A percentile compares a stretch with the other conserved stretches of the same genome.
These are phyloP conservation scores for Monilinia fructigena DNA, from an alignment of 2,329 filamentous ascomycete species.

Conservation along the genomic window DNA sequence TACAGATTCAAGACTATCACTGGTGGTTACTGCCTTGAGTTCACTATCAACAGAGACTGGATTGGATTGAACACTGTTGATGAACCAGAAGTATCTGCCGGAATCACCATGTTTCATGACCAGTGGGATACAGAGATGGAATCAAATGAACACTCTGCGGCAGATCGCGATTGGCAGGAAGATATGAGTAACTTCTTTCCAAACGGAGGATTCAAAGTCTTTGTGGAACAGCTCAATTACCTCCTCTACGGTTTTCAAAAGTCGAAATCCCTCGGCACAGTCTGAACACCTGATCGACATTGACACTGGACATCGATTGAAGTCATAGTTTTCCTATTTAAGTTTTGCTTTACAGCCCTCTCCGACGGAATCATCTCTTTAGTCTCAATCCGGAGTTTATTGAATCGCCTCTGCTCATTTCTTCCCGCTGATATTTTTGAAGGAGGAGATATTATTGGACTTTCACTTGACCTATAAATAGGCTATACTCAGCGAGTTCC, in stretches of 20 bases:
- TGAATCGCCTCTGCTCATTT: neutral
- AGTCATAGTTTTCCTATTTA: neutral
- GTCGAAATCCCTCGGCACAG: neutral
- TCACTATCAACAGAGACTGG: conserved; percentile 38
- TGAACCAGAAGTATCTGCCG: conserved; percentile 31
- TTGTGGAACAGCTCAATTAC: conserved; percentile 24
- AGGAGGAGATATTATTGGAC: conserved; percentile 4
- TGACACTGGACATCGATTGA: neutral
- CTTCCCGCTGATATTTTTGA: neutral
- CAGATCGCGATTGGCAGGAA: conserved; percentile 31
- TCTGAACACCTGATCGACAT: neutral
- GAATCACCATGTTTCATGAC: conserved; percentile 36
- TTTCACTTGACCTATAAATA: neutral
- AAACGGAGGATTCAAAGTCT: conserved; percentile 27
- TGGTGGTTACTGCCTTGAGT: conserved; percentile 36
- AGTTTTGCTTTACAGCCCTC: neutral
- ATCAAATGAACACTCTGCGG: conserved; percentile 30
- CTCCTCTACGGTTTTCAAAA: neutral
- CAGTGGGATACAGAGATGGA: conserved; percentile 37
- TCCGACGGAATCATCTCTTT: neutral
- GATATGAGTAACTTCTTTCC: conserved; percentile 34
- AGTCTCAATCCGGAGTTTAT: neutral
- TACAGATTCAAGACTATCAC: conserved; percentile 32
- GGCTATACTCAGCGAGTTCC: neutral
- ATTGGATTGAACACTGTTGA: conserved; percentile 26